phyloP scores from a whole-genome alignment of 352 stramenopile species.

The Bremia lactucae region DNA sequence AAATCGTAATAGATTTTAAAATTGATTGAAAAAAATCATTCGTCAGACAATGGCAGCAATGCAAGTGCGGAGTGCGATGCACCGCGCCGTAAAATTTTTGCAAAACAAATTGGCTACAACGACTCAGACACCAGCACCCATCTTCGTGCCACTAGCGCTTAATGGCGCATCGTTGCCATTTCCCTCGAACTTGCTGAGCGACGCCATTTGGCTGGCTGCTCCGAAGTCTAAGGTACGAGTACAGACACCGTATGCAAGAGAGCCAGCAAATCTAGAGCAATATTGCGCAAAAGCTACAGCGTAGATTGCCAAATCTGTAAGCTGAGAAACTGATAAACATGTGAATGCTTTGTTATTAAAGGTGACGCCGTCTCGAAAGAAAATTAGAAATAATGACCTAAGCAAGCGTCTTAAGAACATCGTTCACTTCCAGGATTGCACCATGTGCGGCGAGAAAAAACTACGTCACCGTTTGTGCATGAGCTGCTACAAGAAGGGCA shows the following conservation, averaged over 20 bases:
- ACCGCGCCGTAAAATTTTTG: conserved; percentile 51
- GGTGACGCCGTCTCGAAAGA: conserved; percentile 80
- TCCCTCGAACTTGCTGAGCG: conserved; percentile 41
- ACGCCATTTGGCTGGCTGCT: conserved; percentile 71
- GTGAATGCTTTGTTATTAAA: conserved; percentile 15
- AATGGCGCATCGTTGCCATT: conserved; percentile 23
- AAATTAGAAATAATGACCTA: conserved; percentile 81
- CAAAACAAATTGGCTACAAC: conserved; percentile 37
- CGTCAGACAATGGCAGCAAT: conserved; percentile 58
- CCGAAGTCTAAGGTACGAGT: conserved; percentile 79
- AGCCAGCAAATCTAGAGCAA: not conserved
- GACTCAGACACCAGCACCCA: conserved; percentile 20
- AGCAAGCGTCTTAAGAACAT: conserved; percentile 86
- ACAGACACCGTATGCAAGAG: too few species aligned
- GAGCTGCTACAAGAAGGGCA: conserved; percentile 88
- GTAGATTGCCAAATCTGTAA: not conserved
- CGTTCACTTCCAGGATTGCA: conserved; percentile 81
- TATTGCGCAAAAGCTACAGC: not conserved
- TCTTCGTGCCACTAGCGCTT: conserved; percentile 17
- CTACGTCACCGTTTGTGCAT: conserved; percentile 83
- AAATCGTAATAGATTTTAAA: not conserved
- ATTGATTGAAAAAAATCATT: conserved; percentile 19
- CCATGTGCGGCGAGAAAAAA: conserved; percentile 81
- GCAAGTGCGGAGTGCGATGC: conserved; percentile 57
- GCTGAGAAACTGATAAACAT: not conserved